phyloP scores from a whole-genome alignment of 2,329 filamentous ascomycete species.

The Dactylellina cionopaga region DNA sequence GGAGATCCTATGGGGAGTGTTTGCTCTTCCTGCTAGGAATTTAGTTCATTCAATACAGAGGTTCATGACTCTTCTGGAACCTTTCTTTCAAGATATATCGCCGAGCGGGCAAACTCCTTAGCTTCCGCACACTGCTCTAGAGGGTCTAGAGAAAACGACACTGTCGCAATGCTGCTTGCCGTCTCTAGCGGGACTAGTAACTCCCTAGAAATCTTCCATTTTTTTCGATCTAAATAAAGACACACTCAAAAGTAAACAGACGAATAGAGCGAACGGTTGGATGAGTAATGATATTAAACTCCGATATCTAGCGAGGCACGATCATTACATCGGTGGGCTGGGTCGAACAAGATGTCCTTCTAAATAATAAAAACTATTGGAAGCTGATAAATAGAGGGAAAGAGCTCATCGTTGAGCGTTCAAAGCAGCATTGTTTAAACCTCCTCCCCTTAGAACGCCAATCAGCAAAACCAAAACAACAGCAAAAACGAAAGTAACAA shows the following conservation, averaged over 20 bases:
- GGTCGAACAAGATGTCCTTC: not conserved
- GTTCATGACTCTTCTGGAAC: constrained; percentile 5
- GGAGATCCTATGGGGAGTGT: constrained; percentile 19
- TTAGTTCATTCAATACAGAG: not conserved
- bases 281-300: too few species aligned
- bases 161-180: constrained; percentile 15
- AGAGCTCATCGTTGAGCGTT: too few species aligned
- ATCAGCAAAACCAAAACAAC: not conserved
- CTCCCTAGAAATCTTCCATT: constrained; percentile 2
- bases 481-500: too few species aligned
- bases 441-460: too few species aligned
- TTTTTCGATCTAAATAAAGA: too few species aligned
- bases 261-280: too few species aligned
- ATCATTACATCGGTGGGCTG: not conserved
- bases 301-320: too few species aligned
- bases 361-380: too few species aligned
- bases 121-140: not conserved
- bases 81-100: constrained; percentile 13
- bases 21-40: constrained; percentile 12
- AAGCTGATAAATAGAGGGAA: too few species aligned
- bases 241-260: too few species aligned
- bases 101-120: constrained; percentile 14
- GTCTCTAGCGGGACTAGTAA: constrained; percentile 10
- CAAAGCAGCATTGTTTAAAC: too few species aligned
- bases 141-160: not conserved